phyloP scores from a whole-genome alignment of 176 grass and related monocot genomes.

The Bonia amplexicaulis region DNA sequence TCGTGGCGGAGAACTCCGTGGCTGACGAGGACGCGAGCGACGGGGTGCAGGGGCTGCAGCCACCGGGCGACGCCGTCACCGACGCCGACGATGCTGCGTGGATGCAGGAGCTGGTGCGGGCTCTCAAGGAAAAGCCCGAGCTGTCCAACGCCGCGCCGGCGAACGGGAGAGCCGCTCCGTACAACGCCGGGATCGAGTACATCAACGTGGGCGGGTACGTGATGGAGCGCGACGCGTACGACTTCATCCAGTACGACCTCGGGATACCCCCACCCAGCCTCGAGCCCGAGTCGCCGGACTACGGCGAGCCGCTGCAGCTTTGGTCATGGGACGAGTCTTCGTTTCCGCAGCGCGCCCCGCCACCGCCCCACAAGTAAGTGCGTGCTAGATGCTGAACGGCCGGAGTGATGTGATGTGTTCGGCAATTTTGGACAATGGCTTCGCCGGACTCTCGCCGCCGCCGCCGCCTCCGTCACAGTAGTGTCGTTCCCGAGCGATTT shows the following conservation, averaged over 20 bases:
- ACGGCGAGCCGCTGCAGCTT: slow-evolving; percentile 12
- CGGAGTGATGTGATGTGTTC: not conserved
- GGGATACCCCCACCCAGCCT: slow-evolving; percentile 12
- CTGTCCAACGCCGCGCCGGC: not conserved
- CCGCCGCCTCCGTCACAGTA: not conserved
- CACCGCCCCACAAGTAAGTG: not conserved
- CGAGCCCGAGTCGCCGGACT: not conserved
- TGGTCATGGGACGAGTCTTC: slow-evolving; percentile 18
- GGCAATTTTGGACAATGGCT: not conserved
- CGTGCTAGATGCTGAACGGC: not conserved
- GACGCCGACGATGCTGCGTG: not conserved
- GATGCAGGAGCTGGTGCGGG: not conserved
- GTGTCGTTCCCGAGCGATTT: not conserved
- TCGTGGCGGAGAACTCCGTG: not conserved
- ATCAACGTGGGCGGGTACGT: not conserved
- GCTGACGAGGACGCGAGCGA: not conserved
- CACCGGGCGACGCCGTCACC: not conserved
- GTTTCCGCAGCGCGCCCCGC: not conserved
- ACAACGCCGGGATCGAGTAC: slow-evolving; percentile 1
- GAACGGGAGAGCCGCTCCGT: not conserved
- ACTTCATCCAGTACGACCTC: slow-evolving; percentile 26
- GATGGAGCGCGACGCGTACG: slow-evolving; percentile 35
- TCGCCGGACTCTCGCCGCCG: not conserved
- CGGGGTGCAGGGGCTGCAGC: not conserved
- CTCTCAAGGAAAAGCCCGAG: not conserved